A percentile compares a stretch with the other conserved stretches of the same genome.
Evolutionary conservation across 345 rosid species (phyloP).

Genomic region (Sonneratia alba): DNA sequence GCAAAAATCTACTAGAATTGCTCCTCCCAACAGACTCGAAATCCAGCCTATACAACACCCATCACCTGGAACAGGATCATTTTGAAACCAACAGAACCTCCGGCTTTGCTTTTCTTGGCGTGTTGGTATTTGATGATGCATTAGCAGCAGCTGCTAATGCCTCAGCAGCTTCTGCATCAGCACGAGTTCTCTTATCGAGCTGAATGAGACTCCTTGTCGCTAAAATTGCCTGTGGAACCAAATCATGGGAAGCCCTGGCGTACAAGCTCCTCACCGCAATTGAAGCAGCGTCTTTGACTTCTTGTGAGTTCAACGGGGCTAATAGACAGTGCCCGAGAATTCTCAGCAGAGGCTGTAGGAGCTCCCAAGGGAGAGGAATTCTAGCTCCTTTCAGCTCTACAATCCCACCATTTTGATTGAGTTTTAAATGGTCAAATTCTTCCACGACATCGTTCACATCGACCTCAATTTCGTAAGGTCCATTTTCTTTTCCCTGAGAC

Average conservation of each 20-base stretch:
- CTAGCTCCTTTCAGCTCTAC: conserved; percentile 40
- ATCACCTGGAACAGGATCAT: conserved; percentile 36
- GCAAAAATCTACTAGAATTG: not conserved
- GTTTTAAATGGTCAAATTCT: conserved; percentile 27
- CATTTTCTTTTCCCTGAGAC: conserved; percentile 8
- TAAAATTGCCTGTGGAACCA: conserved; percentile 79
- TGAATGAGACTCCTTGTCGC: conserved; percentile 74
- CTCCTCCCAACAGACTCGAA: not conserved
- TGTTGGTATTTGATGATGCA: conserved; percentile 59
- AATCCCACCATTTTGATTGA: conserved; percentile 22
- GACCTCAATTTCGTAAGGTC: conserved; percentile 20
- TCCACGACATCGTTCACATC: conserved; percentile 28
- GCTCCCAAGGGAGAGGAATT: conserved; percentile 93
- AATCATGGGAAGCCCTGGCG: conserved; percentile 91
- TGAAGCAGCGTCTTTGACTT: conserved; percentile 72
- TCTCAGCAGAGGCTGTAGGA: conserved; percentile 65
- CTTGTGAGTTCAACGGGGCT: conserved; percentile 64
- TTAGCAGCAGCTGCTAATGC: conserved; percentile 19
- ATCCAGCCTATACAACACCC: conserved; percentile 10
- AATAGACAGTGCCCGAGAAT: conserved; percentile 81
- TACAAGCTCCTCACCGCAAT: conserved; percentile 65
- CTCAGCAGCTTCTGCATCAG: conserved; percentile 34
- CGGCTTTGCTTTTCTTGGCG: conserved; percentile 73
- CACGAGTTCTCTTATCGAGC: conserved; percentile 66
- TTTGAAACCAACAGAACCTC: conserved; percentile 82